Evolutionary conservation across 345 rosid genomes (phyloP), one percentile per base, ranked within the genome.

Genomic region (Euclidium syriacum): DNA sequence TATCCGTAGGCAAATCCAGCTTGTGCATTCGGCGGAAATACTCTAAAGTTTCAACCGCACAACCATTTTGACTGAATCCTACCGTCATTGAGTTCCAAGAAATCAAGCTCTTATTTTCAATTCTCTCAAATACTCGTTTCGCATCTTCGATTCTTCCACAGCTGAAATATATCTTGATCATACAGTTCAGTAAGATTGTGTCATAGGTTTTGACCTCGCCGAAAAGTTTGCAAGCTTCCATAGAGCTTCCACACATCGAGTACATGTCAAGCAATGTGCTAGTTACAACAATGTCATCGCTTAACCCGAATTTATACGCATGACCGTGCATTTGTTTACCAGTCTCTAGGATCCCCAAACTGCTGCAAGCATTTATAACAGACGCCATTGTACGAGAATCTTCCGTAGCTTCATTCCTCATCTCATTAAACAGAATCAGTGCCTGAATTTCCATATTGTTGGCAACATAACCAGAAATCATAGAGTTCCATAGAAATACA

Each of bases 51-150:
- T 88, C 90, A 43, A 74, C 47, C 3, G 90, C 77, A 70, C 75
- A 82, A 62, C 95, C 86, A 51, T 91, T 91, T 75, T 83, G 88
- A 66, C 79, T 73, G 12, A 86, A 79, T 56, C 88, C 98, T 38
- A 74, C 80, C 1, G 80, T 75, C 83, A 88, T 88, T 18, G 98
- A 85, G 73, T 91, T 91, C 96, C 96, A 91, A 7, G 98, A 88
- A 58, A 88, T 78, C 80, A 86, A 74, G 65, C 82, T 88, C 74
- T 74, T 88, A 24, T 23, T 49, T 24, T 80, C 72, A 59, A 85
- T 86, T 19, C 66, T 79, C 39, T 67, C 64, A 53, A 88, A 91
- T 12, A 86, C 46, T 51, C 59, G 52, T 65, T 79, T 85, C 30
- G 98, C 95, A 47, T 85, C 91, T 33, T 83, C 86, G 9, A 88